These are phyloP conservation scores for Hypoxylon sp. DNA, from an alignment of 2,329 filamentous ascomycete genomes.

Conservation along the genomic window DNA sequence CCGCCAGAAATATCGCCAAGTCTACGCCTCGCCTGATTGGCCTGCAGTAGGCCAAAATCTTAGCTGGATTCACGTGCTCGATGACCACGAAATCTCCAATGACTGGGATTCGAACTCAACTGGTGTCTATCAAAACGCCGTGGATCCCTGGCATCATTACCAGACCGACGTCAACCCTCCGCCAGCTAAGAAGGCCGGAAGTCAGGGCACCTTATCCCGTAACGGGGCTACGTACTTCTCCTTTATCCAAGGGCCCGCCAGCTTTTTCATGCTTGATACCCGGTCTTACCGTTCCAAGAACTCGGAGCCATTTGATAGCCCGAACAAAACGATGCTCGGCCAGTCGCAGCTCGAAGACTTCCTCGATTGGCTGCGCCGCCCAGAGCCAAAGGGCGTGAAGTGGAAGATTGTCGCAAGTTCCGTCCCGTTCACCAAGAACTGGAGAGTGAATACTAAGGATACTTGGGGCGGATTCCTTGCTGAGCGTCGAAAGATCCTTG, in stretches of 20 bases:
- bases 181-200: slow-evolving; percentile 63
- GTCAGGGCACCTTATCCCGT: slow-evolving; percentile 52
- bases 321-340: slow-evolving; percentile 89
- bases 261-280: slow-evolving; percentile 96
- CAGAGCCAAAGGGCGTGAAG: slow-evolving; percentile 80
- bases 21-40: slow-evolving; percentile 98
- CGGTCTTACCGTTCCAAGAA: slow-evolving; percentile 84
- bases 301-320: slow-evolving; percentile 67
- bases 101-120: slow-evolving; percentile 90
- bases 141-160: slow-evolving; percentile 88
- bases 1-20: slow-evolving; percentile 89
- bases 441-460: slow-evolving; percentile 87
- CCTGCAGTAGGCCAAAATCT: slow-evolving; percentile 77
- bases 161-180: slow-evolving; percentile 89
- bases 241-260: slow-evolving; percentile 89
- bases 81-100: slow-evolving; percentile 96
- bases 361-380: slow-evolving; percentile 78
- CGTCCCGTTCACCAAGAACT: slow-evolving; percentile 97
- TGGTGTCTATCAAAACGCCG: slow-evolving; percentile 81
- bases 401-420: slow-evolving; percentile 96
- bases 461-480: slow-evolving; percentile 94
- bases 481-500: slow-evolving; percentile 82
- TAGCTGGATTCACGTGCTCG: slow-evolving; percentile 97
- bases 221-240: slow-evolving; percentile 83
- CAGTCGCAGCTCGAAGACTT: slow-evolving; percentile 82